These are phyloP conservation scores for Pseudogymnoascus sp. DNA, from an alignment of 2,329 filamentous ascomycete species.

Conservation along the genomic window DNA sequence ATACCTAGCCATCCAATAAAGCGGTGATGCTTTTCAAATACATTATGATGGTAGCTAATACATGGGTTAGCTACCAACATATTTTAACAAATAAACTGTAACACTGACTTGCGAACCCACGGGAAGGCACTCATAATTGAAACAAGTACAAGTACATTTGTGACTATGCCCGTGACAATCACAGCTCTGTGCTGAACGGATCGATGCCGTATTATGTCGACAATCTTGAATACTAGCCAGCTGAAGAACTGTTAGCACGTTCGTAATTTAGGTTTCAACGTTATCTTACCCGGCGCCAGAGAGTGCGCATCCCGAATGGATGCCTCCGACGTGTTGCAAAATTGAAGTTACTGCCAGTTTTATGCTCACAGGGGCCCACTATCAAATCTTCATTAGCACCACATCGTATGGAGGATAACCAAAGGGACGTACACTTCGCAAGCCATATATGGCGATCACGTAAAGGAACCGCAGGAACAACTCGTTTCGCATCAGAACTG, in stretches of 20 bases:
- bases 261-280: background rate
- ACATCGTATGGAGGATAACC: background rate
- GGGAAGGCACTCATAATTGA: constrained; percentile 34
- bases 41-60: constrained; percentile 33
- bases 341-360: constrained; percentile 31
- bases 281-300: constrained; percentile 30
- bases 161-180: constrained; percentile 32
- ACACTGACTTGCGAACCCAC: constrained; percentile 35
- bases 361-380: constrained; percentile 33
- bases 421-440: constrained; percentile 27
- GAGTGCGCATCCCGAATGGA: constrained; percentile 34
- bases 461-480: constrained; percentile 33
- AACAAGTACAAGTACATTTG: constrained; percentile 31
- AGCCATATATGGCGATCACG: constrained; percentile 31
- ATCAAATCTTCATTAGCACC: constrained; percentile 10
- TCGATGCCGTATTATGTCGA: constrained; percentile 30
- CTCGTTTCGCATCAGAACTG: constrained; percentile 34
- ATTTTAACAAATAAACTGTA: background rate
- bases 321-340: constrained; percentile 35
- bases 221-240: constrained; percentile 34
- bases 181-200: constrained; percentile 28
- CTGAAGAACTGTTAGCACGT: constrained; percentile 20
- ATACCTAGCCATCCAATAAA: constrained; percentile 36
- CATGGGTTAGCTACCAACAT: constrained; percentile 12
- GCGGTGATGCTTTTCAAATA: constrained; percentile 35